These are phyloP conservation scores for Aspergillus sp. DNA, from an alignment of 2,329 filamentous ascomycete species.

Conservation along the genomic window DNA sequence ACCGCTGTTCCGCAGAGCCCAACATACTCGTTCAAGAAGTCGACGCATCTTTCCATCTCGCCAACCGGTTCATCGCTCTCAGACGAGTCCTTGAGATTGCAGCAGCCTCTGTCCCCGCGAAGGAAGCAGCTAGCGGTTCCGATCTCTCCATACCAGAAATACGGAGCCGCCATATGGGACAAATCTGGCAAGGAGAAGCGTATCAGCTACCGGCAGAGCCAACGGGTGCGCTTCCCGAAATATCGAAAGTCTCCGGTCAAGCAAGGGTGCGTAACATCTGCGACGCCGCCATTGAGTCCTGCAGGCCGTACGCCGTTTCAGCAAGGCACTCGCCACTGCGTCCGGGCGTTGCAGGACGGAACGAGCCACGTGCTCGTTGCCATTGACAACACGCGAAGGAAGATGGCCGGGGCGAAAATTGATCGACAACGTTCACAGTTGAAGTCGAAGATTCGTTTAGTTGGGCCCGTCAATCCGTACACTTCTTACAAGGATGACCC, in stretches of 20 bases:
- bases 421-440: constrained; percentile 43
- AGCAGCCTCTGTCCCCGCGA: constrained; percentile 7
- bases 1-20: constrained; percentile 12
- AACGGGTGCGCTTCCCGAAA: constrained; percentile 28
- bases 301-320: constrained; percentile 29
- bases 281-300: constrained; percentile 24
- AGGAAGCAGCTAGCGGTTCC: constrained; percentile 39
- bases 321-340: constrained; percentile 31
- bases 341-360: constrained; percentile 31
- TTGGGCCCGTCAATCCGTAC: constrained; percentile 43
- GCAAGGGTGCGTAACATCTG: constrained; percentile 15
- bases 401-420: constrained; percentile 37
- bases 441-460: constrained; percentile 47
- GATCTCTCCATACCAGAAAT: constrained; percentile 42
- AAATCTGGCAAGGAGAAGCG: constrained; percentile 31
- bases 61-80: constrained; percentile 21
- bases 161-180: constrained; percentile 43
- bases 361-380: constrained; percentile 34
- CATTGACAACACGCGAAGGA: constrained; percentile 40
- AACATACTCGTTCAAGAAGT: constrained; percentile 9
- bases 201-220: constrained; percentile 24
- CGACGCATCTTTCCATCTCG: constrained; percentile 20
- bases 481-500: constrained; percentile 30
- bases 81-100: constrained; percentile 16
- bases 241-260: constrained; percentile 19